phyloP scores from a whole-genome alignment of 257 asterid genomes.

The Rehmannia glutinosa region DNA sequence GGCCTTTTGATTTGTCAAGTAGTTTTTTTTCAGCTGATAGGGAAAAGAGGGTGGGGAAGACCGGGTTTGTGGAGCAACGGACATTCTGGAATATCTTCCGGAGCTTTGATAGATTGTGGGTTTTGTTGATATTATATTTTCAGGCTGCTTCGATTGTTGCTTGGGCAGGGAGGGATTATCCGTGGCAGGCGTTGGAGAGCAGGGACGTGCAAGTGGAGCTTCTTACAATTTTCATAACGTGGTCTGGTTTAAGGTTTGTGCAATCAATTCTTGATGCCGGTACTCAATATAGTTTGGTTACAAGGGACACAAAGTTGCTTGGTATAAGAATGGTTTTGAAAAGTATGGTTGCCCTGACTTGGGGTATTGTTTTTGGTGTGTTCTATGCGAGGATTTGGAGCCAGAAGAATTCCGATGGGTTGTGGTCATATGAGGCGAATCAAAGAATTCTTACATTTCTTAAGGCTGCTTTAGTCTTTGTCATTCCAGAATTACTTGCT shows the following conservation, averaged over 20 bases:
- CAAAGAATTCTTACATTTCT: slow-evolving; percentile 61
- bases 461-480: slow-evolving; percentile 65
- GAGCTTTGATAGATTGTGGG: slow-evolving; percentile 93
- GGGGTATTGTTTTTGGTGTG: slow-evolving; percentile 77
- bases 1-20: slow-evolving; percentile 76
- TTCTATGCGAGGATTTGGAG: slow-evolving; percentile 78
- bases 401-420: slow-evolving; percentile 65
- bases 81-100: slow-evolving; percentile 91
- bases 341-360: slow-evolving; percentile 68
- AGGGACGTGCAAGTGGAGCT: slow-evolving; percentile 73
- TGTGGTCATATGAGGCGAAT: slow-evolving; percentile 72
- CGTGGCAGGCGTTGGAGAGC: slow-evolving; percentile 77
- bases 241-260: slow-evolving; percentile 85
- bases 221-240: slow-evolving; percentile 81
- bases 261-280: slow-evolving; percentile 95
- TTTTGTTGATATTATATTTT: slow-evolving; percentile 74
- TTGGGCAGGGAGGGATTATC: slow-evolving; percentile 61
- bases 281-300: slow-evolving; percentile 89
- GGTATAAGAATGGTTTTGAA: slow-evolving; percentile 90
- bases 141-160: slow-evolving; percentile 91
- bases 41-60: slow-evolving; percentile 77
- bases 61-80: slow-evolving; percentile 95
- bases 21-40: slow-evolving; percentile 41
- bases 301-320: slow-evolving; percentile 67
- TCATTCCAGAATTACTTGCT: slow-evolving; percentile 79